A percentile compares a stretch with the other conserved stretches of the same genome.
Evolutionary conservation across 768 basidiomycete species (phyloP).

Genomic region (Trametes villosa): DNA sequence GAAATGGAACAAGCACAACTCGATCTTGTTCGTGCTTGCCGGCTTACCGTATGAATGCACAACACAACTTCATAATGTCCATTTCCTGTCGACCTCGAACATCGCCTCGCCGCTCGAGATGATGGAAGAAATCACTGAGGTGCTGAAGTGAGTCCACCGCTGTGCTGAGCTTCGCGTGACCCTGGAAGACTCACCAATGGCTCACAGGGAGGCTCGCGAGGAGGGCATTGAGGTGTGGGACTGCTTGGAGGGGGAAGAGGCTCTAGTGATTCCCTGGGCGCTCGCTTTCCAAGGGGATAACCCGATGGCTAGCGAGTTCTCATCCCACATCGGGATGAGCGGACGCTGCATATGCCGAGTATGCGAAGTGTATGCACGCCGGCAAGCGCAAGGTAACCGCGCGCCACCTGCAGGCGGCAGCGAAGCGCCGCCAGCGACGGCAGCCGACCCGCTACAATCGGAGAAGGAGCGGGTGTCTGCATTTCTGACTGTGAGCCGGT

Average conservation of each 20-base stretch:
- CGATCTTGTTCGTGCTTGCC: conserved; percentile 41
- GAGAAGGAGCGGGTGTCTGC: too few relatives aligned
- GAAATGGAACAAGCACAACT: conserved; percentile 52
- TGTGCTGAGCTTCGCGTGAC: not conserved
- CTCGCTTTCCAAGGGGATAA: conserved; percentile 43
- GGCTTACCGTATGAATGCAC: conserved; percentile 37
- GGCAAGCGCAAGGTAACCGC: not conserved
- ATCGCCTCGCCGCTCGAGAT: conserved; percentile 46
- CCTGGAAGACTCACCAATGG: not conserved
- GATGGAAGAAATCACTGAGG: conserved; percentile 36
- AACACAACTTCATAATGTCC: conserved; percentile 33
- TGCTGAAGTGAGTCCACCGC: conserved; percentile 36
- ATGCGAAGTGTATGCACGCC: not conserved
- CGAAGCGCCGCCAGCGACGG: too few relatives aligned
- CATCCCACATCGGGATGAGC: conserved; percentile 46
- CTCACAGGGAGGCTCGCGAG: not conserved
- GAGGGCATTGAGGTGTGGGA: conserved; percentile 13
- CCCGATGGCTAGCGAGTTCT: conserved; percentile 48
- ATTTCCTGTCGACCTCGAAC: conserved; percentile 48
- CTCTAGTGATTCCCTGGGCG: conserved; percentile 1
- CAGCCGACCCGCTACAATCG: too few relatives aligned
- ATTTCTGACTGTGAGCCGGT: too few relatives aligned
- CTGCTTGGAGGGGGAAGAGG: not conserved
- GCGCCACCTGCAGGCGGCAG: too few relatives aligned
- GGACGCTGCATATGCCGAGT: conserved; percentile 45